A percentile compares a stretch with the other conserved stretches of the same genome.
Conservation (phyloP, 208 protist species). For the Endotrypanum monterogeii region DNA sequence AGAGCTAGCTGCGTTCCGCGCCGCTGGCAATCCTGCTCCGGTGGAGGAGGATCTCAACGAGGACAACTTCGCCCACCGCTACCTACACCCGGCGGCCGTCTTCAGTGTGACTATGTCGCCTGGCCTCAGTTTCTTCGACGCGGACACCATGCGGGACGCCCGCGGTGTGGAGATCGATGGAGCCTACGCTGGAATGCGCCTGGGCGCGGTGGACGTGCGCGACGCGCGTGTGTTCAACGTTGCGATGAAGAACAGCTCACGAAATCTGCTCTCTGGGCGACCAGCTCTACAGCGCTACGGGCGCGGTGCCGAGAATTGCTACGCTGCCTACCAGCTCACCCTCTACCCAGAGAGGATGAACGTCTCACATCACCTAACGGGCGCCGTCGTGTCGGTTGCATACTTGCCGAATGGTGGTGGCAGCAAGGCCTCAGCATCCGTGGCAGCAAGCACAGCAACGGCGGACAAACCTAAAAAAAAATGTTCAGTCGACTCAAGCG, state of each 20-base stretch:
- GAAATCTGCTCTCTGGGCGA: constrained; percentile 68
- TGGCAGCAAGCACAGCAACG: background rate
- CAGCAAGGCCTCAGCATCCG: background rate
- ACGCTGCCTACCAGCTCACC: constrained; percentile 69
- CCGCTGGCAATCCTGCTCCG: constrained; percentile 5
- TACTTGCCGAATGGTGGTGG: background rate
- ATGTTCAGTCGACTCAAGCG: background rate
- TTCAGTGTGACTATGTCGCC: constrained; percentile 62
- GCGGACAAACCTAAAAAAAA: constrained; percentile 16
- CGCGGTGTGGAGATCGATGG: constrained; percentile 68
- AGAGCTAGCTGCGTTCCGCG: constrained; percentile 30
- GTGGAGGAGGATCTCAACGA: constrained; percentile 76
- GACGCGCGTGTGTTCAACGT: constrained; percentile 81
- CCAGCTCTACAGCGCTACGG: constrained; percentile 65
- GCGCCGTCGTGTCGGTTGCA: constrained; percentile 56
- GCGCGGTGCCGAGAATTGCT: constrained; percentile 63
- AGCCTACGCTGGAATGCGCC: constrained; percentile 62
- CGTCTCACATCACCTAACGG: constrained; percentile 62
- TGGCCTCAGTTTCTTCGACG: constrained; percentile 49
- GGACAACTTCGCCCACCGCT: constrained; percentile 85
- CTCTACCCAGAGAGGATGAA: constrained; percentile 69
- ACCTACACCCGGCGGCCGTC: constrained; percentile 67
- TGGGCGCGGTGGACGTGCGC: constrained; percentile 57
- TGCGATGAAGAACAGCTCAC: constrained; percentile 66
- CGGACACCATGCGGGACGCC: constrained; percentile 44